These are phyloP conservation scores for Claviceps sp. DNA, from an alignment of 2,329 filamentous ascomycete genomes.

Conservation along the genomic window DNA sequence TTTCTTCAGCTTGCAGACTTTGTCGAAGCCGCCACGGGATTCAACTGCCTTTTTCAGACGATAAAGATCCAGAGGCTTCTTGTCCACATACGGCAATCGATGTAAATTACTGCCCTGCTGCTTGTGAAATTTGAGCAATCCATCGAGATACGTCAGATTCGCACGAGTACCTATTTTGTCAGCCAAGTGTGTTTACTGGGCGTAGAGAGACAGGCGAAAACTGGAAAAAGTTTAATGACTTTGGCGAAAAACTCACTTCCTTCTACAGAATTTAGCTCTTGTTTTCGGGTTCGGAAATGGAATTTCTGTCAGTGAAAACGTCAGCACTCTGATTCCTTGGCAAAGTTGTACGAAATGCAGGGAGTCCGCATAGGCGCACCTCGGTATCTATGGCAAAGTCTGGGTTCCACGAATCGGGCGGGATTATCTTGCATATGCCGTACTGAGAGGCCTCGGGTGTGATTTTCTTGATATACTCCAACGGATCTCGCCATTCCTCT, in stretches of 20 bases:
- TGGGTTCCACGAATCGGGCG: slow-evolving; percentile 86
- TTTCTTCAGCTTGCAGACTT: slow-evolving; percentile 94
- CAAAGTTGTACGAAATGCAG: neutral
- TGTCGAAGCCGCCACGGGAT: slow-evolving; percentile 84
- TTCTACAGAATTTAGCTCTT: slow-evolving; percentile 96
- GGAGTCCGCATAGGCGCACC: slow-evolving; percentile 34
- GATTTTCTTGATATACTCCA: slow-evolving; percentile 90
- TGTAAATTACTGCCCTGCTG: slow-evolving; percentile 91
- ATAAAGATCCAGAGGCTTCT: slow-evolving; percentile 90
- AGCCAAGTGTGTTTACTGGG: neutral
- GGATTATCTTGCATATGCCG: slow-evolving; percentile 91
- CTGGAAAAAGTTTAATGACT: neutral
- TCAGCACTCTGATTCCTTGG: neutral
- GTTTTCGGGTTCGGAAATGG: slow-evolving; percentile 89
- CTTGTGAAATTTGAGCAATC: slow-evolving; percentile 90
- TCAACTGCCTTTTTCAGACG: slow-evolving; percentile 95
- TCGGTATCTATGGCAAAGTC: slow-evolving; percentile 94
- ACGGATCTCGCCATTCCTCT: slow-evolving; percentile 89
- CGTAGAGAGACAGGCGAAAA: neutral
- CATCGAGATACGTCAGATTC: slow-evolving; percentile 91
- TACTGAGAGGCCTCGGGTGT: slow-evolving; percentile 72
- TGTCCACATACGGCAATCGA: slow-evolving; percentile 91
- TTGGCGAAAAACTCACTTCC: slow-evolving; percentile 53
- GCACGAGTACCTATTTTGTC: slow-evolving; percentile 62
- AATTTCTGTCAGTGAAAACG: slow-evolving; percentile 51